Conservation (phyloP, 805 yeast species). For the Pichia manshurica region DNA sequence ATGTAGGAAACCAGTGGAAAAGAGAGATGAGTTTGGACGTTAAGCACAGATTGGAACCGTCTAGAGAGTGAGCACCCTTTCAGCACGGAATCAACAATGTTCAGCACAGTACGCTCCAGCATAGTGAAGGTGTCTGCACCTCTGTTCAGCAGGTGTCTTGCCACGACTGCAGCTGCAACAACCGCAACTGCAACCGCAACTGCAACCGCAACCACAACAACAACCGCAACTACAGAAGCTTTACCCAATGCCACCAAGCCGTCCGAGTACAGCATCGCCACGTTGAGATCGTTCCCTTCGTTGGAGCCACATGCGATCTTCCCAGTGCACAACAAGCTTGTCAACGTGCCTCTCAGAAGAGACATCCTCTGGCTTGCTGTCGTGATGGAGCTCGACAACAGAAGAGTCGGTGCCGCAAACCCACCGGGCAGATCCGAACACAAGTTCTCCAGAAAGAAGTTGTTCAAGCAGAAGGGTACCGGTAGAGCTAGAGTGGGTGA, state of each 20-base stretch:
- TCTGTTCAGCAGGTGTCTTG: constrained; percentile 2
- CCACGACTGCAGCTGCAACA: constrained; percentile 2
- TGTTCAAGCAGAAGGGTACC: constrained; percentile 85
- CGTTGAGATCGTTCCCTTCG: constrained; percentile 82
- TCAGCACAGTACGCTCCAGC: background rate
- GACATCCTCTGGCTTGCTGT: constrained; percentile 94
- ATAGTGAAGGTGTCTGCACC: background rate
- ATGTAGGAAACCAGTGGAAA: background rate
- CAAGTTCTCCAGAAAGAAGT: constrained; percentile 76
- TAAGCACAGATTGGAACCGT: too few relatives aligned
- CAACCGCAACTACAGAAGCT: background rate
- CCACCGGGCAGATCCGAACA: constrained; percentile 84
- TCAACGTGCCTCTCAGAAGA: constrained; percentile 75
- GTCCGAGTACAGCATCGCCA: constrained; percentile 67
- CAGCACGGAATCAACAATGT: background rate
- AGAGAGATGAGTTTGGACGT: too few relatives aligned
- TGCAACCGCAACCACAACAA: background rate
- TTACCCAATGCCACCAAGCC: constrained; percentile 38
- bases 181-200: constrained; percentile 1
- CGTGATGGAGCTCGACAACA: constrained; percentile 81
- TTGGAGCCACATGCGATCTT: constrained; percentile 75
- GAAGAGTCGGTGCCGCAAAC: constrained; percentile 82
- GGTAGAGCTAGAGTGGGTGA: constrained; percentile 97
- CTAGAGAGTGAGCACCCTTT: too few relatives aligned
- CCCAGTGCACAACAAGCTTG: constrained; percentile 67